phyloP scores from a whole-genome alignment of 208 protist species.

The Angomonas deanei region DNA sequence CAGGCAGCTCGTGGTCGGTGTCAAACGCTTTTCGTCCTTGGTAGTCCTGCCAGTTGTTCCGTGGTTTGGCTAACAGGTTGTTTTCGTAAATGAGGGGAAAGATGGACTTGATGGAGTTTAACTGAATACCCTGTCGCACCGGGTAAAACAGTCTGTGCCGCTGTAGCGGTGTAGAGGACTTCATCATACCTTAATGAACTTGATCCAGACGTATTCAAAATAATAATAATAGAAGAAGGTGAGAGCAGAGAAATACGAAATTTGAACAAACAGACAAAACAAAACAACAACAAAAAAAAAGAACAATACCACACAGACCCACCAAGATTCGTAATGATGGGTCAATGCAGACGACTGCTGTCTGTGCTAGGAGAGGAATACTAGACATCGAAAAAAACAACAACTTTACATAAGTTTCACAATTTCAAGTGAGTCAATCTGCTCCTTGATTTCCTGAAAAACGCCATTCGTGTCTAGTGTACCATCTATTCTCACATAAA shows the following conservation, averaged over 20 bases:
- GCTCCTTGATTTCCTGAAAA: constrained; percentile 40
- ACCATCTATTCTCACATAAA: constrained; percentile 50
- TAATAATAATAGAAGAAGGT: constrained; percentile 6
- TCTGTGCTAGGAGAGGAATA: too few species aligned
- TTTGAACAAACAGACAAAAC: background rate
- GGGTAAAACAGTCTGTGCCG: constrained; percentile 76
- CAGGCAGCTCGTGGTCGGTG: constrained; percentile 75
- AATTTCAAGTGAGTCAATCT: constrained; percentile 32
- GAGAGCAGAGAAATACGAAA: background rate
- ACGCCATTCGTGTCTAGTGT: constrained; percentile 24
- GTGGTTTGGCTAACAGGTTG: constrained; percentile 75
- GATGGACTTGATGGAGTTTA: constrained; percentile 66
- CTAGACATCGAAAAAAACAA: too few species aligned
- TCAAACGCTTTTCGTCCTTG: constrained; percentile 75
- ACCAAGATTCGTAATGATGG: too few species aligned
- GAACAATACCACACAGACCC: too few species aligned
- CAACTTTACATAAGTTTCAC: background rate
- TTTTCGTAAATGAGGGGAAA: constrained; percentile 89
- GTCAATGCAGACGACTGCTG: too few species aligned
- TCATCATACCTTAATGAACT: background rate
- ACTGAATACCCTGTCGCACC: constrained; percentile 55
- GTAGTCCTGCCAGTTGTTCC: constrained; percentile 81
- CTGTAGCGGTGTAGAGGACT: background rate
- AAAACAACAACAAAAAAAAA: constrained; percentile 7
- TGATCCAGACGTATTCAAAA: too few species aligned